Conservation (phyloP, 163 green algal genomes). For the Coccomyxa subellipsoidea region DNA sequence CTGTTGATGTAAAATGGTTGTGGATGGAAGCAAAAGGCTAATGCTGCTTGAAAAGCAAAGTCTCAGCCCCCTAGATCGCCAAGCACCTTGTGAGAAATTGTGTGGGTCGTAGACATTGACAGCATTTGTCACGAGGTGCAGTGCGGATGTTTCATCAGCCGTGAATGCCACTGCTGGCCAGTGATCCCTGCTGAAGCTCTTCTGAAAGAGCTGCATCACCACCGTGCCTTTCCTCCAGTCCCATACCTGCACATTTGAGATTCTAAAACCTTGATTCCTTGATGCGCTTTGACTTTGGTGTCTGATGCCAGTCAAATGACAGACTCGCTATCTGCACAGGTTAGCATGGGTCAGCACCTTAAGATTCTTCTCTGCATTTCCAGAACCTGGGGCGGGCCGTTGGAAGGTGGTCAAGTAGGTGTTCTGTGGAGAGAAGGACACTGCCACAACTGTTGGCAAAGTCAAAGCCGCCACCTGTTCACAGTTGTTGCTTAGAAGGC, state of each 20-base stretch:
- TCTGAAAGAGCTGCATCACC: constrained; percentile 65
- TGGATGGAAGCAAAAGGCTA: no score
- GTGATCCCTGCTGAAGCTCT: constrained; percentile 61
- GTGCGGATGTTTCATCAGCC: constrained; percentile 48
- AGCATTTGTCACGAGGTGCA: constrained; percentile 74
- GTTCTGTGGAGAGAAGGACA: constrained; percentile 44
- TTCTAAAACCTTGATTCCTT: no score
- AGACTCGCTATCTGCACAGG: no score
- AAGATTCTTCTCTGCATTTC: constrained; percentile 54
- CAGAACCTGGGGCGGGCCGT: constrained; percentile 41
- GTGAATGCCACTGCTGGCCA: constrained; percentile 76
- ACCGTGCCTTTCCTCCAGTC: constrained; percentile 34
- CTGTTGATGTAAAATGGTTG: no score
- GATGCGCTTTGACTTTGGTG: no score
- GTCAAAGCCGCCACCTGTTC: constrained; percentile 23
- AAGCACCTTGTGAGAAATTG: constrained; percentile 27
- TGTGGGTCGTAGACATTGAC: constrained; percentile 74
- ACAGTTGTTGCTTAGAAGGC: no score
- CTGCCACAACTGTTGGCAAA: constrained; percentile 31
- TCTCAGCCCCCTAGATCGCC: neutral
- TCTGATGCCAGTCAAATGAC: no score
- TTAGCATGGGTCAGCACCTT: no score
- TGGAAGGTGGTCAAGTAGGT: constrained; percentile 55
- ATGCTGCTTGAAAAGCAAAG: no score
- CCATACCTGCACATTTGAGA: constrained; percentile 63